Base-by-base conservation (phyloP, 768 basidiomycete genomes). In the Tricholoma saponaceum region DNA sequence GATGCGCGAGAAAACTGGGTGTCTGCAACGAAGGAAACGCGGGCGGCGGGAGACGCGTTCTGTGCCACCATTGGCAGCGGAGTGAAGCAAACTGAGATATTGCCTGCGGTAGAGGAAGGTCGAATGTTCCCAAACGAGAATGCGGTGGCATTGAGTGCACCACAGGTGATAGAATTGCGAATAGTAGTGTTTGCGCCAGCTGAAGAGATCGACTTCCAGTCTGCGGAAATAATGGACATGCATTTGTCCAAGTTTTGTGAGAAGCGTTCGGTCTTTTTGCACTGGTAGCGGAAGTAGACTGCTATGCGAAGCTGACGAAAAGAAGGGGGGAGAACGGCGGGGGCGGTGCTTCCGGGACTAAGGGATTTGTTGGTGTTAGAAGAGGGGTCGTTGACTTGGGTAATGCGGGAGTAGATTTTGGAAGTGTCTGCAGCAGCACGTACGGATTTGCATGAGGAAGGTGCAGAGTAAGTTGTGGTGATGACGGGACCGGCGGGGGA, bases 171-270 rank as follows among this genome's bases (percentile, higher is more conserved):
- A 43, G 83, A 85, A 62, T 78, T 79, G 58, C 90, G 82, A 60
- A 93, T 86, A 10, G 89, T 90, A 30, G 85, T 87, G 20, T 77
- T 75, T 0, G 90, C 91, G 51, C 89, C 90, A 4, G 82, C 85
- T 5, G 77, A 74, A 7, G 86, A 82, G 63, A 91, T 84, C 44
- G 80, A 78, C 68, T 86, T 87, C 90, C 90, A 92, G 66, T 91
- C 87, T 20, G 79, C 73, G 5, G 84, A 86, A 62, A 92, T 89
- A 51, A 86, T 89, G 2, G 84, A 87, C 90, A 93, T 92, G 69
- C 90, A 86, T 69, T 83, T 84, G 74, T 93, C 90, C 69, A 93
- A 70, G 9, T 76, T 80, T 67, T 85, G 79, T 39, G 79, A 83
- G 78, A 83, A 93, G 20, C 77, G 76, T 68, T 74, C 79, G 65